Conservation (phyloP, 148 eudicot genomes). For the Linanthus parryae region DNA sequence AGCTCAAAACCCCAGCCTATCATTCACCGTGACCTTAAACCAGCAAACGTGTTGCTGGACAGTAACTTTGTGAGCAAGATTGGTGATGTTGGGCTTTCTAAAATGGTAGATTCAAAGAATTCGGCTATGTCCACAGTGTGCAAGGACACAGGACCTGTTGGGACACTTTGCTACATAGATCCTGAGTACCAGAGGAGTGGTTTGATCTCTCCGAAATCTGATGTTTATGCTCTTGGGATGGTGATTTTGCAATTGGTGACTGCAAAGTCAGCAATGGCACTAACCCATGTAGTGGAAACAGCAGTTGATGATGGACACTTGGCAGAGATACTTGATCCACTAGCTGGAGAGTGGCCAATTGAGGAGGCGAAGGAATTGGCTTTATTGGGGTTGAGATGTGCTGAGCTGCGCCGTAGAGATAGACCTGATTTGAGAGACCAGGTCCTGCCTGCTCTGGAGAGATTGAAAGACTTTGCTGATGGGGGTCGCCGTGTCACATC, state of each 20-base stretch:
- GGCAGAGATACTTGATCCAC: constrained; percentile 44
- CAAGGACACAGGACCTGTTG: constrained; percentile 68
- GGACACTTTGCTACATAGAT: constrained; percentile 84
- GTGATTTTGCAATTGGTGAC: constrained; percentile 70
- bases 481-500: constrained; percentile 35
- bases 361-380: constrained; percentile 73
- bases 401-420: constrained; percentile 63
- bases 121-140: constrained; percentile 28
- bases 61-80: constrained; percentile 80
- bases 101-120: constrained; percentile 42
- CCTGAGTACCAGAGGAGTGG: constrained; percentile 89
- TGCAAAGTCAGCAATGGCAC: constrained; percentile 54
- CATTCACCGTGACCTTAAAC: constrained; percentile 76
- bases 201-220: constrained; percentile 48
- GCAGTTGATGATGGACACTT: constrained; percentile 49
- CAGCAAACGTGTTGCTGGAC: constrained; percentile 84
- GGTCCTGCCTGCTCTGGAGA: constrained; percentile 68
- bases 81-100: constrained; percentile 84
- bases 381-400: constrained; percentile 59
- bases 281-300: constrained; percentile 48
- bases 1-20: constrained; percentile 62
- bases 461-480: constrained; percentile 54
- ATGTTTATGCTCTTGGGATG: constrained; percentile 83
- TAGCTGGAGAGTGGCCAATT: constrained; percentile 77
- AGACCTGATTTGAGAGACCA: constrained; percentile 54